Conservation (phyloP, 768 basidiomycete genomes). For the Lanmaoa pseudosensibilis region DNA sequence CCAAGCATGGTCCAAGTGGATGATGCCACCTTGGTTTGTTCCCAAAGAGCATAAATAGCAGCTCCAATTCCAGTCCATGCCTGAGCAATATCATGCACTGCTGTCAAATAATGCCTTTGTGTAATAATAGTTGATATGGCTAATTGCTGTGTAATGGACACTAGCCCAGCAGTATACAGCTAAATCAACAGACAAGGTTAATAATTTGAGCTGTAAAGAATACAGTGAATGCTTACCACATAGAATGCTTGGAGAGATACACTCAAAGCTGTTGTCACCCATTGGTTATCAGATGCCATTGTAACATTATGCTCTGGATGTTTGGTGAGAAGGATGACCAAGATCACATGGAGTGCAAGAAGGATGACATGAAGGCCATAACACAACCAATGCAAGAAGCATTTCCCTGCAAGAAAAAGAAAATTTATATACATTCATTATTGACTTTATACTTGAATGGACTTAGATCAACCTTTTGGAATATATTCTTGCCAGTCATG, state of each 20-base stretch:
- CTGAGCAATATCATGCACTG: no score
- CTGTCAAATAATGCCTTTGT: no score
- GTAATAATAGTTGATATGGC: no score
- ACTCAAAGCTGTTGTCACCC: neutral
- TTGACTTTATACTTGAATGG: neutral
- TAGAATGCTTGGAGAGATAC: conserved; percentile 3
- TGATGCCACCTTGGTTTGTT: no score
- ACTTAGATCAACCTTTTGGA: neutral
- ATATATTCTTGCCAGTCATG: neutral
- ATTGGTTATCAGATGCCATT: neutral
- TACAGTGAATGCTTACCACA: neutral
- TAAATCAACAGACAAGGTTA: no score
- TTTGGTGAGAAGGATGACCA: neutral
- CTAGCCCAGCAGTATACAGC: no score
- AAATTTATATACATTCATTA: neutral
- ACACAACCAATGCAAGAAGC: neutral
- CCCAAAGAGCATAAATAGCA: no score
- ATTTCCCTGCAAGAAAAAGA: neutral
- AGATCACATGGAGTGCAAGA: neutral
- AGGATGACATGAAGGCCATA: neutral
- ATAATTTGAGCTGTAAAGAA: no score
- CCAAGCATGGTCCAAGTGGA: no score
- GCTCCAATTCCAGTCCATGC: no score
- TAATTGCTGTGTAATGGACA: no score
- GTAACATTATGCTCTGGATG: neutral